These are phyloP conservation scores for Colletotrichum lentis DNA, from an alignment of 2,329 filamentous ascomycete species.

Conservation along the genomic window DNA sequence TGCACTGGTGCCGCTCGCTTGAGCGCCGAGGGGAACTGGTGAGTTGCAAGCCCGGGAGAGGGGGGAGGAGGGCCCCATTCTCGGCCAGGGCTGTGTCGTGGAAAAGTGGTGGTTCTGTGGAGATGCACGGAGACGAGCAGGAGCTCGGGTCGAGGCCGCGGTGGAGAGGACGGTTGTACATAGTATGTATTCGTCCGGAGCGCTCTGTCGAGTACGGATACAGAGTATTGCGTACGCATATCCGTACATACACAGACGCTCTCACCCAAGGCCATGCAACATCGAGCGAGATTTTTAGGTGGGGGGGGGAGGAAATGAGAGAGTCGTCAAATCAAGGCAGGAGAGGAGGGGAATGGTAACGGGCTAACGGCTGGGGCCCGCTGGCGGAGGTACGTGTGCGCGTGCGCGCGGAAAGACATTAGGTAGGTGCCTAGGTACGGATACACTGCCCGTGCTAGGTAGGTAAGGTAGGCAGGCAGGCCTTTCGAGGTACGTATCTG, in stretches of 20 bases:
- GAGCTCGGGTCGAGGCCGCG: constrained; percentile 2
- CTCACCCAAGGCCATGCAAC: not conserved
- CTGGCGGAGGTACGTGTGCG: not conserved
- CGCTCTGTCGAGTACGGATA: no score
- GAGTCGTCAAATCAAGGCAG: constrained; percentile 26
- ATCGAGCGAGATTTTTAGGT: constrained; percentile 27
- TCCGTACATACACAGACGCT: no score
- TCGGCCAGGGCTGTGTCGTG: constrained; percentile 33
- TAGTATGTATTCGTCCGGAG: no score
- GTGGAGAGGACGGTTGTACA: not conserved
- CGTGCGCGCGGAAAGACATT: constrained; percentile 10
- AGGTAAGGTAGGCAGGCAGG: no score
- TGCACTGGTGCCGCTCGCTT: constrained; percentile 30
- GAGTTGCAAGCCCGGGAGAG: constrained; percentile 5
- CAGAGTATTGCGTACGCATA: no score
- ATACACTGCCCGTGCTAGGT: no score
- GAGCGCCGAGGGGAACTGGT: constrained; percentile 6
- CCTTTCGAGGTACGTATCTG: constrained; percentile 20
- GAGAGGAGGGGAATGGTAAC: constrained; percentile 3
- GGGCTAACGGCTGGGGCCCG: constrained; percentile 10
- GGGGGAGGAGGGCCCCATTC: constrained; percentile 8
- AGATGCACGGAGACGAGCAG: constrained; percentile 27
- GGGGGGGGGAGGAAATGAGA: constrained; percentile 10
- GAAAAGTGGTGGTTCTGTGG: constrained; percentile 28
- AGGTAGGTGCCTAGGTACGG: no score